Percentiles rank a stretch among this genome's conserved stretches.
These are phyloP conservation scores for Helicocarpus griseus DNA, from an alignment of 2,329 filamentous ascomycete species.

Conservation along the genomic window DNA sequence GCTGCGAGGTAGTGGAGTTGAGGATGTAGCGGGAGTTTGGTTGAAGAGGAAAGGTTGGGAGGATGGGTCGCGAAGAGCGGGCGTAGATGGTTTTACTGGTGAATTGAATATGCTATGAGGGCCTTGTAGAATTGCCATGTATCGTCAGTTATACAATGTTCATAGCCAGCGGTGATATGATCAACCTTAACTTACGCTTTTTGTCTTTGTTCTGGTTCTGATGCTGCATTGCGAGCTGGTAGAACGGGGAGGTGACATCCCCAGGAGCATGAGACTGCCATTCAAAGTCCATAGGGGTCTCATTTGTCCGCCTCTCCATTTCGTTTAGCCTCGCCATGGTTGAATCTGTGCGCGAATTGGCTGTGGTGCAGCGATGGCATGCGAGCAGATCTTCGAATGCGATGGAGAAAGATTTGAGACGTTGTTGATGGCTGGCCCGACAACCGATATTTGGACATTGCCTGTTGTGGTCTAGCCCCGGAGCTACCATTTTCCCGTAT, in stretches of 20 bases:
- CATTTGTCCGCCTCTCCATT: slow-evolving; percentile 32
- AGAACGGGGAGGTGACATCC: slow-evolving; percentile 38
- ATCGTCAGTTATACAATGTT: background rate
- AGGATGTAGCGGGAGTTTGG: slow-evolving; percentile 22
- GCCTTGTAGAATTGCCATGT: slow-evolving; percentile 17
- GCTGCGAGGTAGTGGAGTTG: slow-evolving; percentile 24
- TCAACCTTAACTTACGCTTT: slow-evolving; percentile 31
- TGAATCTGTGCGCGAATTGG: background rate
- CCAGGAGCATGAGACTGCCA: slow-evolving; percentile 38
- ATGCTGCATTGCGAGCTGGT: slow-evolving; percentile 36
- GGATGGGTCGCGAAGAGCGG: slow-evolving; percentile 41
- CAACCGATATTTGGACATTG: background rate
- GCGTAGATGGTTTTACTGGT: slow-evolving; percentile 39
- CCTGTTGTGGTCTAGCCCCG: background rate
- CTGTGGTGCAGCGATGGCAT: no score
- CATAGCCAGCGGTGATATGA: background rate
- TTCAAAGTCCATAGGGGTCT: slow-evolving; percentile 44
- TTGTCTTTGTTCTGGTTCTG: slow-evolving; percentile 25
- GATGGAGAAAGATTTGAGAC: background rate
- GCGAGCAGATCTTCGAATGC: background rate
- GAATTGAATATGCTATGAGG: slow-evolving; percentile 34
- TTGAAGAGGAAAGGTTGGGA: slow-evolving; percentile 43
- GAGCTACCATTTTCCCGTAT: background rate
- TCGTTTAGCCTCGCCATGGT: background rate
- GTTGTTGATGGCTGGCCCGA: background rate